Conservation (phyloP, 2,329 filamentous ascomycete genomes). For the Fusarium tricinctum region DNA sequence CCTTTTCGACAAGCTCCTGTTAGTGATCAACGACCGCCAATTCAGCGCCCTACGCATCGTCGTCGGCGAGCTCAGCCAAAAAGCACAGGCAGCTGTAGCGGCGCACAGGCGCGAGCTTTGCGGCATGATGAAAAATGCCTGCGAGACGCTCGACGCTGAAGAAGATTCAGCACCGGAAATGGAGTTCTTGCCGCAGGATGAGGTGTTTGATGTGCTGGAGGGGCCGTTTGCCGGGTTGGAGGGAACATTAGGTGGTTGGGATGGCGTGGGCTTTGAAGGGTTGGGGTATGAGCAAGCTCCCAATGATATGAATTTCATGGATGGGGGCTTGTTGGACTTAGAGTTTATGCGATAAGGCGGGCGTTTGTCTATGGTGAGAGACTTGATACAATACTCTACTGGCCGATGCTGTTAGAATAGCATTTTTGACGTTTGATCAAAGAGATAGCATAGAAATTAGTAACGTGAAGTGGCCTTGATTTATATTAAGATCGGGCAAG, state of each 20-base stretch:
- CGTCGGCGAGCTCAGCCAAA: constrained; percentile 40
- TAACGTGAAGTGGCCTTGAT: no score
- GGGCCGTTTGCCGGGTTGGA: constrained; percentile 31
- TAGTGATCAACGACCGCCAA: constrained; percentile 34
- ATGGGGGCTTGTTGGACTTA: constrained; percentile 10
- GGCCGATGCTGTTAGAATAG: no score
- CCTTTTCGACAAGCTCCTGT: constrained; percentile 49
- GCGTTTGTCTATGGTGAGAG: background rate
- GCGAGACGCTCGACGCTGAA: constrained; percentile 15
- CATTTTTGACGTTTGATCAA: no score
- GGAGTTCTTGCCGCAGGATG: constrained; percentile 22
- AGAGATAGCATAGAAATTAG: no score
- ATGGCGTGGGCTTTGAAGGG: constrained; percentile 17
- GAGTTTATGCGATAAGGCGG: constrained; percentile 15
- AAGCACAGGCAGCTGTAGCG: constrained; percentile 36
- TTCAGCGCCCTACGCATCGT: constrained; percentile 35
- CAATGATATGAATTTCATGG: constrained; percentile 11
- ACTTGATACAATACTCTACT: no score
- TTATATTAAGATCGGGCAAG: no score
- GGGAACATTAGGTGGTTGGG: constrained; percentile 18
- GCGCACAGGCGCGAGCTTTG: constrained; percentile 14
- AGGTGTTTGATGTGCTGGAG: constrained; percentile 25
- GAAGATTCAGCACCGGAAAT: constrained; percentile 5
- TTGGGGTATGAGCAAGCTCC: constrained; percentile 15
- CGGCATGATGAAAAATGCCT: constrained; percentile 4